These are phyloP conservation scores for Cercospora nicotianae DNA, from an alignment of 2,329 filamentous ascomycete genomes.

Conservation along the genomic window DNA sequence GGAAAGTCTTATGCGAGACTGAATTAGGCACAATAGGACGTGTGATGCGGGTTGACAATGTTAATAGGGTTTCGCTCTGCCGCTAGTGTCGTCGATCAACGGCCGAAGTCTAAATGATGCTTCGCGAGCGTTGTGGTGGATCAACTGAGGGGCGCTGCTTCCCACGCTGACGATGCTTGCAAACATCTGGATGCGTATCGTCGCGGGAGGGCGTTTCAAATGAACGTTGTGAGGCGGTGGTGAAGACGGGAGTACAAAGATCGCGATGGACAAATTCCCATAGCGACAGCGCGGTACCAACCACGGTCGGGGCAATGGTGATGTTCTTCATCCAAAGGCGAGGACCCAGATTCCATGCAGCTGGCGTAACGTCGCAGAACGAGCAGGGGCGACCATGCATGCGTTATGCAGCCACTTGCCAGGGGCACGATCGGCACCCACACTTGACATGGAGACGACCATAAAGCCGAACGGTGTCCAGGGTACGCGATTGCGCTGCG, in stretches of 20 bases:
- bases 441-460: background rate
- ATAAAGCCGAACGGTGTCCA: background rate
- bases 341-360: conserved; percentile 12
- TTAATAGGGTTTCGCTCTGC: conserved; percentile 23
- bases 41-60: conserved; percentile 22
- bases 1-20: conserved; percentile 12
- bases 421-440: conserved; percentile 8
- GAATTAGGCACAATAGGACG: conserved; percentile 19
- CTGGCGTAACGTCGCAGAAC: conserved; percentile 17
- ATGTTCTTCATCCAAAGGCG: conserved; percentile 12
- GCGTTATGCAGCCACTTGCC: conserved; percentile 10
- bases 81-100: conserved; percentile 16
- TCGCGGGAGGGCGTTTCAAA: background rate
- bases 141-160: conserved; percentile 13
- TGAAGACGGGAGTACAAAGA: background rate
- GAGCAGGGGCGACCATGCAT: conserved; percentile 4
- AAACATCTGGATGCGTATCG: background rate
- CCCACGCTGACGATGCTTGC: conserved; percentile 5
- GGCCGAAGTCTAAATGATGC: conserved; percentile 12
- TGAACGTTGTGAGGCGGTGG: conserved; percentile 3
- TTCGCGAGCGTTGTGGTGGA: conserved; percentile 2
- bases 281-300: conserved; percentile 1
- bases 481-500: background rate
- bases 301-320: conserved; percentile 20
- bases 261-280: background rate